Evolutionary conservation across 2,329 filamentous ascomycete species (phyloP), one percentile per base, ranked within the genome.

Genomic region (Stagonosporopsis rhizophila): DNA sequence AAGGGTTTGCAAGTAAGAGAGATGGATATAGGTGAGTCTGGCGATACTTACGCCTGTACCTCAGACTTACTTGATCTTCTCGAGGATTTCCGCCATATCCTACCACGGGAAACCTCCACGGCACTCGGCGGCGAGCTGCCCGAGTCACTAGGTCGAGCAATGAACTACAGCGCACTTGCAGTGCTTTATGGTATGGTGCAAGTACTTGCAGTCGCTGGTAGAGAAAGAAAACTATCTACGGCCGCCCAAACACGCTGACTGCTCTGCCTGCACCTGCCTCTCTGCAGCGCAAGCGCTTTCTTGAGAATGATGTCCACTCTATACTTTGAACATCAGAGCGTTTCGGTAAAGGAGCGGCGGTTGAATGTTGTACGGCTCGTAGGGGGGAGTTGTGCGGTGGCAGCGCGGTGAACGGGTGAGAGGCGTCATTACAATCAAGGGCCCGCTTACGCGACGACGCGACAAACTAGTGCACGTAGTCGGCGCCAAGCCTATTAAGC

Each of bases 11-110:
- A 44, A 27, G 28, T n/a, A 28, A 34, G 32, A 35, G 34, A 12
- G 17, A 23, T 30, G 5, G 11, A 15, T 27, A 39, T 22, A 30
- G 37, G 37, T 41, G 20, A 39, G 45, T 34, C 42, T 45, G 39
- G 32, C 30, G 20, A 37, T 20, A 37, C 34, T 44, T 27, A 14
- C 41, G 35, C 17, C 35, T 20, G 30, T 2, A 8, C 37, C 23
- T 34, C 19, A 17, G 19, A 67, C 72, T 68, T 66, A 74, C 72
- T 70, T 68, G 40, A 75, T 71, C 60, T 64, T 68, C 53, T 72
- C 70, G 20, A 75, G 56, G 27, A 75, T 66, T 34, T 74, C 69
- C 46, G 71, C 70, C 72, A 74, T 73, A 37, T 34, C 67, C 48
- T 58, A 52, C 59, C 46, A 59, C 58, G 45, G 12, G 39, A 25